Conservation (phyloP, 2,329 filamentous ascomycete genomes). For the Penicillium sp. region DNA sequence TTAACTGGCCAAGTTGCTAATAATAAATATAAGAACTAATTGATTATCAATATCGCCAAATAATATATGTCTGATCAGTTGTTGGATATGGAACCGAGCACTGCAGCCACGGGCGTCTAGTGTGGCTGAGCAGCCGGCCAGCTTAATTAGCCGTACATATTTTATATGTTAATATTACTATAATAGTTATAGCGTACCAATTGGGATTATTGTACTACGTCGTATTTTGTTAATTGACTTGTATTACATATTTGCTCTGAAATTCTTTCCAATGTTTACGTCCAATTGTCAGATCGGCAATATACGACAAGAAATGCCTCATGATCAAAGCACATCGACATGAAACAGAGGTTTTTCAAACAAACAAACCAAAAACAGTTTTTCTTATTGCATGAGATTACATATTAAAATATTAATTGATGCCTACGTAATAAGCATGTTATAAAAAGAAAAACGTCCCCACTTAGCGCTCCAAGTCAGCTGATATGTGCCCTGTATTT, state of each 20-base stretch:
- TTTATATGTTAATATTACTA: too few relatives aligned
- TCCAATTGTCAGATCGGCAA: background rate
- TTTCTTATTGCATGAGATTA: too few relatives aligned
- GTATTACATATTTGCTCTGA: background rate
- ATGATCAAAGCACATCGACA: background rate
- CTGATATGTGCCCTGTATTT: background rate
- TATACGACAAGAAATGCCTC: background rate
- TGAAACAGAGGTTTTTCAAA: background rate
- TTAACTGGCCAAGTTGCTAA: background rate
- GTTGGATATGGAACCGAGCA: background rate
- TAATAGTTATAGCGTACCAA: too few relatives aligned
- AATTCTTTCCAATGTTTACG: too few relatives aligned
- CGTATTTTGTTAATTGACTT: too few relatives aligned
- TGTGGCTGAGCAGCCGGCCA: background rate
- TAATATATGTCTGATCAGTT: background rate
- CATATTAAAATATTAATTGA: background rate
- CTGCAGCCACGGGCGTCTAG: background rate
- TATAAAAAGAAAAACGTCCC: background rate
- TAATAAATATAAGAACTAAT: background rate
- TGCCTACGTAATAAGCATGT: background rate
- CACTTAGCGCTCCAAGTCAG: constrained; percentile 5
- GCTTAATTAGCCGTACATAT: too few relatives aligned
- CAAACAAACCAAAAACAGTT: background rate
- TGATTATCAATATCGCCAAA: background rate
- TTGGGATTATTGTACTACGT: too few relatives aligned